These are phyloP conservation scores for Mucor lusitanicus DNA, from an alignment of 371 early-diverging fungal species.

Conservation along the genomic window DNA sequence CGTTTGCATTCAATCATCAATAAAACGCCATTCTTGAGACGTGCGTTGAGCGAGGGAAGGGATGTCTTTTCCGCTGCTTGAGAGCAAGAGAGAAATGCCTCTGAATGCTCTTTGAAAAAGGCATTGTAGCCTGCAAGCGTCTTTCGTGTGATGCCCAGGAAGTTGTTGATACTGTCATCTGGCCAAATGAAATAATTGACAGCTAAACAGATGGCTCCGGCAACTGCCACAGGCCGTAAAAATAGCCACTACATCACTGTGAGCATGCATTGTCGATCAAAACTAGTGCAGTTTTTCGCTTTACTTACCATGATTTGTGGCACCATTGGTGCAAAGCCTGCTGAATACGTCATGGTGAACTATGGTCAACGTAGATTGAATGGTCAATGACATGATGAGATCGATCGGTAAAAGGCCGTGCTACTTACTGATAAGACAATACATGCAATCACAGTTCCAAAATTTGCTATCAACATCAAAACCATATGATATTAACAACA, in stretches of 20 bases:
- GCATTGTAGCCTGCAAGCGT: constrained; percentile 27
- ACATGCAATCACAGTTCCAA: constrained; percentile 39
- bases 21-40: constrained; percentile 28
- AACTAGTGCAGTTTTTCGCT: too few relatives aligned
- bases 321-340: constrained; percentile 16
- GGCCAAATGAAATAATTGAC: constrained; percentile 46
- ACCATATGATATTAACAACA: not conserved
- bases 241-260: constrained; percentile 35
- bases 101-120: constrained; percentile 39
- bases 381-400: not conserved
- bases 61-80: not conserved
- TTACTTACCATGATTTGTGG: constrained; percentile 25
- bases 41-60: constrained; percentile 27
- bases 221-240: constrained; percentile 36
- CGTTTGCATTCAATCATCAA: constrained; percentile 46
- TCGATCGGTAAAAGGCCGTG: not conserved
- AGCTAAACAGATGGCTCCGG: constrained; percentile 36
- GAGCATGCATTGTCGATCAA: not conserved
- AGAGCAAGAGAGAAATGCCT: constrained; percentile 26
- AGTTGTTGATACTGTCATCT: constrained; percentile 44
- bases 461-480: constrained; percentile 28
- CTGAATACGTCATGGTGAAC: constrained; percentile 37
- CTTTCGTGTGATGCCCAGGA: constrained; percentile 23
- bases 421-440: constrained; percentile 19
- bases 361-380: not conserved